These are phyloP conservation scores for Penicillium sp. DNA, from an alignment of 2,329 filamentous ascomycete genomes.

Conservation along the genomic window DNA sequence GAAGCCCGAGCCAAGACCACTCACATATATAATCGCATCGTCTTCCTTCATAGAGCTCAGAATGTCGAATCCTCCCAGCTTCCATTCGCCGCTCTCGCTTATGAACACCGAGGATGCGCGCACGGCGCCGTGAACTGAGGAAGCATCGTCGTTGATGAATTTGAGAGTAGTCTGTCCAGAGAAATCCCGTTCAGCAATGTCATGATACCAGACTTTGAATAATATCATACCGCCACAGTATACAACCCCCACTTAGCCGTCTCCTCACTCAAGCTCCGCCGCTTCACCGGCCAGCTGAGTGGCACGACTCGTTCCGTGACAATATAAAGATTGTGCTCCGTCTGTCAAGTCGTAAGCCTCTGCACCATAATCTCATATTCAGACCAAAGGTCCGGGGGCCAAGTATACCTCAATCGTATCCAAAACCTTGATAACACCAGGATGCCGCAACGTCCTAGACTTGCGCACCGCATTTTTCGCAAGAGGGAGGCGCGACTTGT, in stretches of 20 bases:
- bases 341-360: conserved; percentile 53
- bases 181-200: neutral
- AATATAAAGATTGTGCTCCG: conserved; percentile 92
- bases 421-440: conserved; percentile 88
- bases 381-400: neutral
- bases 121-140: conserved; percentile 85
- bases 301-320: conserved; percentile 88
- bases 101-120: conserved; percentile 86
- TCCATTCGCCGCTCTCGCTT: conserved; percentile 97
- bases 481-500: conserved; percentile 77
- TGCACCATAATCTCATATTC: neutral
- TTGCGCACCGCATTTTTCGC: conserved; percentile 94
- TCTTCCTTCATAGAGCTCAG: conserved; percentile 95
- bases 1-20: conserved; percentile 18
- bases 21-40: conserved; percentile 83
- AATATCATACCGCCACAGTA: conserved; percentile 67
- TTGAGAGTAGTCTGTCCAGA: conserved; percentile 73
- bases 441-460: conserved; percentile 86
- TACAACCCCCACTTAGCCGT: conserved; percentile 96
- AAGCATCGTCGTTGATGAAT: conserved; percentile 92
- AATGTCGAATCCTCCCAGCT: conserved; percentile 88
- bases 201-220: neutral
- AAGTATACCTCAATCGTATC: conserved; percentile 82
- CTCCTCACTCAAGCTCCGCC: conserved; percentile 83
- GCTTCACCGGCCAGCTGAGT: conserved; percentile 83